phyloP scores from a whole-genome alignment of 495 filamentous ascomycete genomes.

The Corynascus novoguineensis region DNA sequence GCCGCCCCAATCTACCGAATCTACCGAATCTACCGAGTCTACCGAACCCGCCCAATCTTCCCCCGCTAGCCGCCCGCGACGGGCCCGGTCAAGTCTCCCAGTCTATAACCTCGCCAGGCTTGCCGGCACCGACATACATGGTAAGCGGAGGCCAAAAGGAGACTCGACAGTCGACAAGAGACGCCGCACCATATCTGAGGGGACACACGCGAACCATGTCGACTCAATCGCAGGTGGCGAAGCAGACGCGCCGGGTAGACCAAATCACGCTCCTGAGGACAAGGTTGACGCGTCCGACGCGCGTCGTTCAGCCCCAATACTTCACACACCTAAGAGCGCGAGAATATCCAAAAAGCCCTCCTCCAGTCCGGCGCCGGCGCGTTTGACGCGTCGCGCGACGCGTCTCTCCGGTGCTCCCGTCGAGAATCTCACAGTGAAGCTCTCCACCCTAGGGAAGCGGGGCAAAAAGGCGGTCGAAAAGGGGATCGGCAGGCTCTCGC shows the following conservation, averaged over 20 bases:
- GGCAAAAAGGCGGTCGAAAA: conserved; percentile 43
- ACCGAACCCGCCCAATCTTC: conserved; percentile 15
- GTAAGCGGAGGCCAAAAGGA: conserved; percentile 37
- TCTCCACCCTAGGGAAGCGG: conserved; percentile 41
- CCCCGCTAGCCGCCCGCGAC: conserved; percentile 35
- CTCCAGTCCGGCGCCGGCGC: conserved; percentile 29
- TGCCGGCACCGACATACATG: conserved; percentile 42
- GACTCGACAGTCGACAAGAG: conserved; percentile 34
- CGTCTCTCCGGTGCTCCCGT: conserved; percentile 42
- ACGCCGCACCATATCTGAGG: conserved; percentile 41
- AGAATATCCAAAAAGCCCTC: conserved; percentile 25
- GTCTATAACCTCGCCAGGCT: conserved; percentile 54
- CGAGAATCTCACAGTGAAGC: conserved; percentile 44
- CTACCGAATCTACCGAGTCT: no score
- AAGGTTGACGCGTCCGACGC: conserved; percentile 24
- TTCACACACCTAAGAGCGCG: conserved; percentile 33
- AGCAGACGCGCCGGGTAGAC: conserved; percentile 24
- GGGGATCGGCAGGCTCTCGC: conserved; percentile 33
- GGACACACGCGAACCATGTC: conserved; percentile 18
- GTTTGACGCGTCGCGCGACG: conserved; percentile 30
- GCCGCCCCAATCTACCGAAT: conserved; percentile 10
- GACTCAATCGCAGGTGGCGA: conserved; percentile 19
- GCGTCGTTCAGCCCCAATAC: background rate
- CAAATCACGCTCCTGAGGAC: conserved; percentile 6
- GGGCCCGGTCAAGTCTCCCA: conserved; percentile 41